Evolutionary conservation across 306 rosid species (phyloP).

Genomic region (Ammopiptanthus mongolicus): DNA sequence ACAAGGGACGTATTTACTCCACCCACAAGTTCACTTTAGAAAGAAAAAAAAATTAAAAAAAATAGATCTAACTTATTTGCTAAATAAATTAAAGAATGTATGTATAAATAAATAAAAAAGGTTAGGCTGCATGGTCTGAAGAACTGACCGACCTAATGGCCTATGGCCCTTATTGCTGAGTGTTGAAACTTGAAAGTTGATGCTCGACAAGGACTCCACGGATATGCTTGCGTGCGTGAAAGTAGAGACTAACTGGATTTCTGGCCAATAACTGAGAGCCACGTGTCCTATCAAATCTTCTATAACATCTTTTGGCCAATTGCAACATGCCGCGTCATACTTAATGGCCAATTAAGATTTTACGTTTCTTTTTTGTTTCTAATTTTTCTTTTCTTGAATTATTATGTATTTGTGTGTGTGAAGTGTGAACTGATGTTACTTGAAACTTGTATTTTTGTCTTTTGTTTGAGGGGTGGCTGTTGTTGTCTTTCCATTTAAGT

Average conservation of each 20-base stretch:
- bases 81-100: no score
- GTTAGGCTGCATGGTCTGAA: no score
- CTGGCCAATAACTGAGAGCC: background rate
- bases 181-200: background rate
- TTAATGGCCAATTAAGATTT: background rate
- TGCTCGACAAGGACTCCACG: background rate
- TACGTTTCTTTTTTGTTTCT: background rate
- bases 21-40: no score
- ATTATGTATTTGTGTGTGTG: no score
- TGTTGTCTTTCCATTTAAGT: background rate
- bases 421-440: background rate
- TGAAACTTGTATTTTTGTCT: conserved; percentile 19
- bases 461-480: background rate
- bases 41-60: no score
- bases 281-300: background rate
- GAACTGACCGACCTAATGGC: no score
- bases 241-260: background rate
- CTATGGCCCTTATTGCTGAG: no score
- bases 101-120: no score
- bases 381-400: background rate
- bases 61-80: no score
- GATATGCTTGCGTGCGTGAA: background rate
- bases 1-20: no score
- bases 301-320: background rate
- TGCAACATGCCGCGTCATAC: background rate